phyloP scores from a whole-genome alignment of 352 stramenopile species.

The Elongisporangium anandrum region DNA sequence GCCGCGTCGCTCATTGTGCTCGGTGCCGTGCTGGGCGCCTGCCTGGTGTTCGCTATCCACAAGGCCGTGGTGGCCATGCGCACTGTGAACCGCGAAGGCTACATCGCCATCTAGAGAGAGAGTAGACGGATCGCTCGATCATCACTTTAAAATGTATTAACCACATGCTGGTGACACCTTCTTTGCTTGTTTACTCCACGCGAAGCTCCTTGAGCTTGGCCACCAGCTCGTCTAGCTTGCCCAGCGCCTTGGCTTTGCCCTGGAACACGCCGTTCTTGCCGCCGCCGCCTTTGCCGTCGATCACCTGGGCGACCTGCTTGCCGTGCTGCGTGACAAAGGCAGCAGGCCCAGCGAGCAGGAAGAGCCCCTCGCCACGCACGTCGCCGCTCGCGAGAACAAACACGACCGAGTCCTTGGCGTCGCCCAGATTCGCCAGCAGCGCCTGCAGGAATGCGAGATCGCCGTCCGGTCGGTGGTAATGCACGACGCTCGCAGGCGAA shows the following conservation, averaged over 20 bases:
- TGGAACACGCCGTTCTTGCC: slow-evolving; percentile 76
- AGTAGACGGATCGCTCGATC: not conserved
- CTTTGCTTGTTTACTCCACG: slow-evolving; percentile 15
- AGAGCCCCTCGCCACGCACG: slow-evolving; percentile 45
- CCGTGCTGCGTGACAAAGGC: slow-evolving; percentile 54
- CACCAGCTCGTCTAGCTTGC: slow-evolving; percentile 38
- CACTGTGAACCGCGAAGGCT: slow-evolving; percentile 38
- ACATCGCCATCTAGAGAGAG: slow-evolving; percentile 32
- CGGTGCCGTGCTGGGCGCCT: slow-evolving; percentile 31
- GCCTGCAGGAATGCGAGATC: slow-evolving; percentile 70
- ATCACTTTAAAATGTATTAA: not conserved
- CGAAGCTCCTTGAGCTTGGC: slow-evolving; percentile 40
- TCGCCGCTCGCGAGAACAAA: slow-evolving; percentile 55
- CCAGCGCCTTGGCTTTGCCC: slow-evolving; percentile 63
- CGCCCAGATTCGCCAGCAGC: slow-evolving; percentile 40
- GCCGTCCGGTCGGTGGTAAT: slow-evolving; percentile 56
- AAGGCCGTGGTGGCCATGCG: slow-evolving; percentile 44
- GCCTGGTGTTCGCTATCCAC: slow-evolving; percentile 43
- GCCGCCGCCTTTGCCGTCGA: slow-evolving; percentile 72
- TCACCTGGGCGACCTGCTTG: slow-evolving; percentile 44
- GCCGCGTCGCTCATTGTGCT: slow-evolving; percentile 40
- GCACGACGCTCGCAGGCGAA: slow-evolving; percentile 17
- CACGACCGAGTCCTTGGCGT: slow-evolving; percentile 28
- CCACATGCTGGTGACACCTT: not conserved
- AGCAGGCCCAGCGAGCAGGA: slow-evolving; percentile 56